Evolutionary conservation across 176 grass and related monocot species (phyloP).

Genomic region (bread wheat (Triticum aestivum)): IWGSC_CS_RefSeq_v2.1 NC_057803.1:717068606-717069105

Average conservation of each 20-base stretch:
- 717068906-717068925: no score
- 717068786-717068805: constrained; percentile 93
- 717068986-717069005: constrained; percentile 62
- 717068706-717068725: neutral
- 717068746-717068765: constrained; percentile 50
- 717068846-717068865: constrained; percentile 62
- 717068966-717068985: constrained; percentile 49
- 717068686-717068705: neutral
- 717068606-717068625: no score
- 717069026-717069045: neutral
- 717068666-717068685: neutral
- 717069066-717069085: neutral
- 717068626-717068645: no score
- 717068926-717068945: neutral
- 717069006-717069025: constrained; percentile 68
- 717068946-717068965: neutral
- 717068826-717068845: constrained; percentile 63
- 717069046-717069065: neutral
- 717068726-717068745: constrained; percentile 73
- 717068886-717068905: neutral
- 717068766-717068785: constrained; percentile 62
- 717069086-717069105: neutral
- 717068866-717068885: constrained; percentile 25
- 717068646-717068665: neutral
- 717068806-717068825: constrained; percentile 37